Base-by-base conservation (phyloP, 2,329 filamentous ascomycete genomes). In the Penicillium fuscoglaucum region DNA sequence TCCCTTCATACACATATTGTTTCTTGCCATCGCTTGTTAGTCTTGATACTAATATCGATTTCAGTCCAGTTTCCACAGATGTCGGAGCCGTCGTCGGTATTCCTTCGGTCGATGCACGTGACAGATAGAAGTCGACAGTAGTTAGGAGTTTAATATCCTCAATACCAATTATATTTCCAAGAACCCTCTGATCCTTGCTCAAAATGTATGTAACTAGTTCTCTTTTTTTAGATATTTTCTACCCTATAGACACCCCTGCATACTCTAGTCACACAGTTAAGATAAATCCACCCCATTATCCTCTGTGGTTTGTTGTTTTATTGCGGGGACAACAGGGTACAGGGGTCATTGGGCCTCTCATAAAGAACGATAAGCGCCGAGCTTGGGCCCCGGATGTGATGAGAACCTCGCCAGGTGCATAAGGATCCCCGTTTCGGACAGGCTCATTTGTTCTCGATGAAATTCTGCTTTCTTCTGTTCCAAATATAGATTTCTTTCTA, bases 341-440 rank as follows among this genome's bases (percentile, higher is more conserved):
- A 33, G 17, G 45, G 45, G 33, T 37, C 28, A 28, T 41, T 59
- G 55, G 57, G 52, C 66, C 66, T 66, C 57, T 68, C 63, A 68
- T 52, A 58, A 26, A 48, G 37, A 54, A 52, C 51, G 55, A 63
- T 70, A 73, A 65, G 71, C 71, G 71, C 71, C 67, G 60, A 65
- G 59, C 62, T 52, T 45, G 67, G 66, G 61, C 65, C 65, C 55
- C 66, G 66, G 47, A 64, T 71, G 71, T 74, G 71, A 74, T 70
- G 66, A 68, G 68, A 65, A 59, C 35, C 51, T 52, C 31, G 49
- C 43, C 60, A 65, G 61, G 59, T 71, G 70, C 70, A 72, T 67
- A 62, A 54, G 33, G 44, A 55, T 60, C 61, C 60, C 60, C 59
- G 66, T 66, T 67, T 55, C 64, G 51, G 43, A 41, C 57, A 53